Evolutionary conservation across 345 rosid genomes (phyloP), one percentile per base, ranked within the genome.

Genomic region (Hibiscus mutabilis): DNA sequence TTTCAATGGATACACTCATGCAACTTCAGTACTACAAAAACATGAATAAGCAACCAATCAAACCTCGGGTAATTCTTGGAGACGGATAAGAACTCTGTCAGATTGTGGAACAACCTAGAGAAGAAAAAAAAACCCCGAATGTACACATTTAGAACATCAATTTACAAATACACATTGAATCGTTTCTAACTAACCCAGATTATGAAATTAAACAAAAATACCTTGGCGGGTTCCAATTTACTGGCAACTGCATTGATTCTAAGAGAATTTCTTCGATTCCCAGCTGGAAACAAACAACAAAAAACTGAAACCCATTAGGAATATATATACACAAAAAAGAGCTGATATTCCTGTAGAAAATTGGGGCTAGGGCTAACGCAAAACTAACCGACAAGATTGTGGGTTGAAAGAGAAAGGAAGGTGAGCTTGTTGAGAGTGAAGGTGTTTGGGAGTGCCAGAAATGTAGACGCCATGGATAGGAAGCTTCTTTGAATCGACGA

Each of bases 71-170:
- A 89, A 87, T 75, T 86, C 83, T 67, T 91, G 90, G 40, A 94
- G 97, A 68, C 96, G 96, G 71, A 89, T 82, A 35, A 94, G 91
- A 70, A 91, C 96, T 65, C 98, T 88, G 63, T 91, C 97, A 76
- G 95, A 93, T 79, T 94, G 97, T 33, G 98, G 96, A 82, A 85
- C 93, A 72, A 94, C 95, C 97, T 93, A 74, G 73, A 80, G 44
- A 78, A 78, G 58, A 65, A 14, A 66, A 37, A 37, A 33, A 5
- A n/a, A n/a, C n/a, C 1, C 1, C 42, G 42, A 37, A 37, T 37
- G 42, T 1, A 37, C 15, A 66, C 4, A 13, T 11, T 64, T 40
- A 40, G 11, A 68, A 22, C n/a, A 44, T 22, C 12, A 0, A 31
- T 65, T 65, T 13, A 65, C 0, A 65, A 44, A 44, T 14, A 6